phyloP scores from a whole-genome alignment of 208 protist species.

The Strigomonas galati region DNA sequence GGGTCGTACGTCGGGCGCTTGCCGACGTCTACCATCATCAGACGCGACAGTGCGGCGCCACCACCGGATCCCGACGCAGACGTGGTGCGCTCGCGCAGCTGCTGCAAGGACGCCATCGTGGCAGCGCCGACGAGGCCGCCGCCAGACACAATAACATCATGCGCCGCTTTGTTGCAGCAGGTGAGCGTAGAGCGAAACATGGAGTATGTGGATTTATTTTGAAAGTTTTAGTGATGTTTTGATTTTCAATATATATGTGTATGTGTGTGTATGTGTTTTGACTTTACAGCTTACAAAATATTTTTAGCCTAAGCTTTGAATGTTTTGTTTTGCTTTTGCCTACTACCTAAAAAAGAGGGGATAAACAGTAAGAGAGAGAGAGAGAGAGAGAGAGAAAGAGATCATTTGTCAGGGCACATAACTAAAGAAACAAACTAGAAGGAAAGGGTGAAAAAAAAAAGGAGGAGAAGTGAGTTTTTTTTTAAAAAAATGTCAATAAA shows the following conservation, averaged over 20 bases:
- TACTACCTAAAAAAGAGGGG: not conserved
- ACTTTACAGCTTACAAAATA: not conserved
- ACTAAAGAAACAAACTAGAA: not conserved
- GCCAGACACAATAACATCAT: slow-evolving; percentile 75
- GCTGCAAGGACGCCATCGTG: slow-evolving; percentile 67
- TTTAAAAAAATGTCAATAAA: slow-evolving; percentile 7
- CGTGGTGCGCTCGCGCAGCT: slow-evolving; percentile 33
- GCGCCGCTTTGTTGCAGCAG: not conserved
- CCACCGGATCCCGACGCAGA: not conserved
- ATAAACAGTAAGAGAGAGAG: slow-evolving; percentile 9
- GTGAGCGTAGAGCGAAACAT: not conserved
- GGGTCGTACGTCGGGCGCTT: slow-evolving; percentile 47
- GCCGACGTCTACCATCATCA: slow-evolving; percentile 61
- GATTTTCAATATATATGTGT: not conserved
- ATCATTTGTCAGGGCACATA: not conserved
- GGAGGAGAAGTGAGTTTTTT: not conserved
- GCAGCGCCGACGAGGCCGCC: slow-evolving; percentile 73
- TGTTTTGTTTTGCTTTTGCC: not conserved
- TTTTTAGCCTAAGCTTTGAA: not conserved
- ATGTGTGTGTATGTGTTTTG: not conserved
- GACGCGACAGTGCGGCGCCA: slow-evolving; percentile 35
- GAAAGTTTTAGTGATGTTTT: not conserved
- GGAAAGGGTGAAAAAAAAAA: slow-evolving; percentile 1
- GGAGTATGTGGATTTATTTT: not conserved
- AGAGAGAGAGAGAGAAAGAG: slow-evolving; percentile 1